A percentile compares a stretch with the other conserved stretches of the same genome.
Evolutionary conservation across 805 yeast genomes (phyloP).

Genomic region (Zygosaccharomyces gambellarensis): DNA sequence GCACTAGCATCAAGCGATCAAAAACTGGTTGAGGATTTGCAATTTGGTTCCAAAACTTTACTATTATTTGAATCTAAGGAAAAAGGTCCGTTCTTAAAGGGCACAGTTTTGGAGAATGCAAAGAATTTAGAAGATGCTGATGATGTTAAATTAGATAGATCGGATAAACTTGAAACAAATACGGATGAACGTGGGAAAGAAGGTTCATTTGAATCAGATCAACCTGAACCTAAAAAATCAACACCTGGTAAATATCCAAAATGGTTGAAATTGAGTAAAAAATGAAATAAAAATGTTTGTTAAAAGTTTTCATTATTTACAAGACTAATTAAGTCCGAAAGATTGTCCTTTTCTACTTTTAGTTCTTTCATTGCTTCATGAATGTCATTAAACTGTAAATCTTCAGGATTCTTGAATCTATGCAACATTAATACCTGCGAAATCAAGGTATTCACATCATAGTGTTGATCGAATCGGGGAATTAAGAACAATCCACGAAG

Average conservation of each 20-base stretch:
- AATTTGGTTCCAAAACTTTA: slow-evolving; percentile 45
- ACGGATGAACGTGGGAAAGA: neutral
- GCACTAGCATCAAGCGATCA: slow-evolving; percentile 31
- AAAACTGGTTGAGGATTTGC: slow-evolving; percentile 36
- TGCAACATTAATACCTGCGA: slow-evolving; percentile 14
- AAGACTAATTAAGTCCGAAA: slow-evolving; percentile 4
- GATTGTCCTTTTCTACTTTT: slow-evolving; percentile 5
- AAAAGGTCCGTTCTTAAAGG: slow-evolving; percentile 30
- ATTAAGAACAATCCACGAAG: neutral
- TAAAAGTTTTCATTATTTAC: slow-evolving; percentile 4
- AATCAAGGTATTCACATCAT: slow-evolving; percentile 7
- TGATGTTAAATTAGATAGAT: slow-evolving; percentile 15
- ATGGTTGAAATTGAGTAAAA: slow-evolving; percentile 40
- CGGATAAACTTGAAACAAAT: neutral
- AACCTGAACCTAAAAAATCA: neutral
- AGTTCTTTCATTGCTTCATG: slow-evolving; percentile 14
- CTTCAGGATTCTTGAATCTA: slow-evolving; percentile 15
- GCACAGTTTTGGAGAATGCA: slow-evolving; percentile 30
- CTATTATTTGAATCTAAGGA: slow-evolving; percentile 35
- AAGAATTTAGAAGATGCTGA: slow-evolving; percentile 33
- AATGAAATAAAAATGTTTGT: slow-evolving; percentile 17
- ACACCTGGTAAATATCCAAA: slow-evolving; percentile 34
- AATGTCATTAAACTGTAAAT: slow-evolving; percentile 14
- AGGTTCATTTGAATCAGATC: neutral
- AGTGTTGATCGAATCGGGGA: neutral